Conservation (phyloP, 768 basidiomycete species). For the Lentinus tigrinus region DNA sequence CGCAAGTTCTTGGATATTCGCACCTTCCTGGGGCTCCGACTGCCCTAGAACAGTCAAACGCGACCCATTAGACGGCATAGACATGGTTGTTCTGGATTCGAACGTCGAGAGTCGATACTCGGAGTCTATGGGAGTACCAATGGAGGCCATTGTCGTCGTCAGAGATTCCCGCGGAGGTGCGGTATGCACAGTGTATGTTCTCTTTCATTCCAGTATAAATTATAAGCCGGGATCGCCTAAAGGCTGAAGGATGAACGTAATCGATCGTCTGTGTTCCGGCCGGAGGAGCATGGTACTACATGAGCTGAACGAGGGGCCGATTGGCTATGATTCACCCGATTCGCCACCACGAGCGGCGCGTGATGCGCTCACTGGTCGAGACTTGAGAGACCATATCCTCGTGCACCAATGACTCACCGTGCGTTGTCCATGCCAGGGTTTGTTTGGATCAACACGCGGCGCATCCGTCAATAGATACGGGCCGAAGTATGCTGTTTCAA, state of each 20-base stretch:
- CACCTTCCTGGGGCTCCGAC: conserved; percentile 7
- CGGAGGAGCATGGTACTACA: too few species aligned
- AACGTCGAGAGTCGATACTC: conserved; percentile 1
- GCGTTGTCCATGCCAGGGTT: too few species aligned
- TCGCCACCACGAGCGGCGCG: neutral
- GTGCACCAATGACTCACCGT: too few species aligned
- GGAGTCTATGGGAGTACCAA: neutral
- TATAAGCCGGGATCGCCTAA: neutral
- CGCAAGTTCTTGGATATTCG: conserved; percentile 20
- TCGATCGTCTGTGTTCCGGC: neutral
- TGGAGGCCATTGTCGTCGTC: neutral
- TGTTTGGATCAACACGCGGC: too few species aligned
- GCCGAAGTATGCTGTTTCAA: too few species aligned
- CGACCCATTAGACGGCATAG: conserved; percentile 2
- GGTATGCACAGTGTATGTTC: neutral
- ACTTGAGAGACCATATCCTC: neutral
- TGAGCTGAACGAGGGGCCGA: too few species aligned
- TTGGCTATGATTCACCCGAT: too few species aligned
- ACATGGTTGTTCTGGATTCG: neutral
- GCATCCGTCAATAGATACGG: too few species aligned
- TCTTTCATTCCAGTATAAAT: neutral
- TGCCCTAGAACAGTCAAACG: conserved; percentile 3
- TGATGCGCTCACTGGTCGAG: neutral
- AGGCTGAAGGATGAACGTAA: neutral
- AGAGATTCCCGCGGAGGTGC: neutral